Base-by-base conservation (phyloP, 2,329 filamentous ascomycete species). In the Stagonosporopsis cucurbitacearum region DNA sequence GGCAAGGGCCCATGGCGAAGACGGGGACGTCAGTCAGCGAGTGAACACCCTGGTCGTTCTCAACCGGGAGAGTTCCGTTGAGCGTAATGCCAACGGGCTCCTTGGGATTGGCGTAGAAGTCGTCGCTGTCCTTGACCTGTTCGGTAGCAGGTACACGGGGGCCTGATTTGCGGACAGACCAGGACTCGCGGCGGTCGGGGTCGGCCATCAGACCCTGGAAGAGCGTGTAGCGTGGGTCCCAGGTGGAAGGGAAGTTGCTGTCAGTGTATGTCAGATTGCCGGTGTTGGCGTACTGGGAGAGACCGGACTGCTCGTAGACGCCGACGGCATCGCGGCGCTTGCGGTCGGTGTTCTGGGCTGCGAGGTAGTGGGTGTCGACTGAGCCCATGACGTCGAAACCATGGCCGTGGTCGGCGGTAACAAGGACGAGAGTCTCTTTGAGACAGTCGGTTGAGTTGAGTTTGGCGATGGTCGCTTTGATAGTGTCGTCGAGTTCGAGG, bases 341-440 rank as follows among this genome's bases (percentile, higher is more conserved):
- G 65, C 91, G 88, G 72, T 90, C 86, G 17, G 82, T 81, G 6
- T 80, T 76, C 66, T 92, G 85, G 4, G 84, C 82, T 15, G 84
- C 79, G 42, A 94, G 81, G 76, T 93, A 95, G 71, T 89, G 80
- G 17, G 91, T 95, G 70, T 96, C 91, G 43, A 91, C 90, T 60
- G 83, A 87, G 60, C 91, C 91, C 72, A 88, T 93, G 64, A 96
- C 91, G 65, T 93, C 91, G 72, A 96, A 96, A 51, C 91, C 91
- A 78, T 96, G 91, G 37, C 91, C 91, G 80, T 95, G 91, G 70
- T 96, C 91, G n/a, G 91, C 89, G 3, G 91, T 92, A 44, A 95
- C 89, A 45, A 96, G 73, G 62, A 96, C 82, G 3, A 94, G 84
- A 1, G 91, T 96, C 58, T 92, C 85, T 9, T 94, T 85, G 28